phyloP scores from a whole-genome alignment of 2,329 filamentous ascomycete genomes.

The Fusarium sulawesiense region DNA sequence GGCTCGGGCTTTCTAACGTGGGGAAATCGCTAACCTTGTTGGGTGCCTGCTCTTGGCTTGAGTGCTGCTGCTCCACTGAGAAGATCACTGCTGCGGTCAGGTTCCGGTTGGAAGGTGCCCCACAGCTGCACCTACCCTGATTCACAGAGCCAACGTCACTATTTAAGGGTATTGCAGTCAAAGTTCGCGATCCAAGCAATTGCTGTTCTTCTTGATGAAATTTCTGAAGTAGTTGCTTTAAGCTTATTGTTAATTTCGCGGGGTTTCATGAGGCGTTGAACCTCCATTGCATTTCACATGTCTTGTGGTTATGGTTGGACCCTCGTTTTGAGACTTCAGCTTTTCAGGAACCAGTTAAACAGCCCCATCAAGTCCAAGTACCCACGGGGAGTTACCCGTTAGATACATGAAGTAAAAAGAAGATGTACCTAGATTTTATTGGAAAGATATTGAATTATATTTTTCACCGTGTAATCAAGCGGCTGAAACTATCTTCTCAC shows the following conservation, averaged over 20 bases:
- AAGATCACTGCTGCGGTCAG: slow-evolving; percentile 26
- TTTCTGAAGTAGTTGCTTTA: not conserved
- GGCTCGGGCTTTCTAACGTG: slow-evolving; percentile 10
- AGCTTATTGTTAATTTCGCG: not conserved
- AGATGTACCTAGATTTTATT: not conserved
- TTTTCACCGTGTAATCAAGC: not conserved
- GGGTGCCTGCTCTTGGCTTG: not conserved
- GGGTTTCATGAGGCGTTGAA: not conserved
- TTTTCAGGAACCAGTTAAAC: slow-evolving; percentile 10
- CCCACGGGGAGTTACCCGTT: slow-evolving; percentile 13
- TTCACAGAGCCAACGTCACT: not conserved
- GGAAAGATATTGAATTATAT: not conserved
- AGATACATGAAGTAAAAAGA: not conserved
- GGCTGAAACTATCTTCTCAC: not conserved
- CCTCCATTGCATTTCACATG: not conserved
- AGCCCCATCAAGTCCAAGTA: slow-evolving; percentile 10
- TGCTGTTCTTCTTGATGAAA: not conserved
- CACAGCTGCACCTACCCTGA: not conserved
- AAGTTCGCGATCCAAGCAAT: not conserved
- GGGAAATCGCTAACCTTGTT: slow-evolving; percentile 9
- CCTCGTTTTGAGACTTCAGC: not conserved
- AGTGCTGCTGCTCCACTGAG: not conserved
- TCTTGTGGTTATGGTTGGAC: not conserved
- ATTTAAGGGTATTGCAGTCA: not conserved
- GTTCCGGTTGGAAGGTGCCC: not conserved